Evolutionary conservation across 2,329 filamentous ascomycete species (phyloP).

Genomic region (Talaromyces verruculosus): DNA sequence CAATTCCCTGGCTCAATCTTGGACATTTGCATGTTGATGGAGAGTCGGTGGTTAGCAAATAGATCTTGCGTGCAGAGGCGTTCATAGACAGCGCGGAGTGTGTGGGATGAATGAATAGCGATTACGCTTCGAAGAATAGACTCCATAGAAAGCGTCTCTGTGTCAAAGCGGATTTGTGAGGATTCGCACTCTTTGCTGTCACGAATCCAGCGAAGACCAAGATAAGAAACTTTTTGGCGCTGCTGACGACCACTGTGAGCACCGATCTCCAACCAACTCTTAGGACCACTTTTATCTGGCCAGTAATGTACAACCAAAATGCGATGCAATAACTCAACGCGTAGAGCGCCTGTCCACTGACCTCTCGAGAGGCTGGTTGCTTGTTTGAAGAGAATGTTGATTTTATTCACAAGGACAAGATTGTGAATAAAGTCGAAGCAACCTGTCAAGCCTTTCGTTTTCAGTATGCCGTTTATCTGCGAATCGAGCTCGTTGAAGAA

Average conservation of each 20-base stretch:
- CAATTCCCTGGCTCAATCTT: conserved; percentile 65
- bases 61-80: conserved; percentile 61
- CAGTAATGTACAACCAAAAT: conserved; percentile 90
- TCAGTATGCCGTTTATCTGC: conserved; percentile 70
- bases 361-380: conserved; percentile 66
- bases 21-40: conserved; percentile 59
- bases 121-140: conserved; percentile 70
- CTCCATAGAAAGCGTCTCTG: conserved; percentile 69
- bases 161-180: conserved; percentile 66
- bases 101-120: conserved; percentile 69
- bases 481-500: conserved; percentile 67
- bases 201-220: conserved; percentile 73
- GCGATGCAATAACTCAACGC: conserved; percentile 76
- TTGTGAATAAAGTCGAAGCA: conserved; percentile 88
- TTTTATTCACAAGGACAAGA: conserved; percentile 84
- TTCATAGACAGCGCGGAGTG: conserved; percentile 66
- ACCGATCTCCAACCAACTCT: conserved; percentile 90
- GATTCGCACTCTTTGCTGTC: conserved; percentile 73
- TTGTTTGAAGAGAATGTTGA: conserved; percentile 77
- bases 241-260: conserved; percentile 47
- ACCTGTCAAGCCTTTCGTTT: conserved; percentile 68
- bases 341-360: conserved; percentile 75
- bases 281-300: conserved; percentile 66
- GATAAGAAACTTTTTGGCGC: conserved; percentile 30
- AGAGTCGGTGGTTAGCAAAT: conserved; percentile 61